Base-by-base conservation (phyloP, 2,329 filamentous ascomycete genomes). In the Fonsecaea erecta region DNA sequence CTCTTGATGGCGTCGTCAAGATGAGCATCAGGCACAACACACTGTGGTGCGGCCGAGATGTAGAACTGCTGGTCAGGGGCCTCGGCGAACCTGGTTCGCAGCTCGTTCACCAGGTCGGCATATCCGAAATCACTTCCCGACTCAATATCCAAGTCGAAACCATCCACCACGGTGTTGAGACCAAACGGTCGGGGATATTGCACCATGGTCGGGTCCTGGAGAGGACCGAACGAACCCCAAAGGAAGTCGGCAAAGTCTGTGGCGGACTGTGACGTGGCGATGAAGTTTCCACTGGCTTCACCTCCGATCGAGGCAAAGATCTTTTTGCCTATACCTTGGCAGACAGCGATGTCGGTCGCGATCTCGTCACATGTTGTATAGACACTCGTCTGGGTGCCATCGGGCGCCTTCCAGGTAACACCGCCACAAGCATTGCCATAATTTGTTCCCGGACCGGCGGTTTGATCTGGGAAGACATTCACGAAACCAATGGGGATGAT, bases 121-220 rank as follows among this genome's bases (percentile, higher is more conserved):
- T 89, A 86, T 77, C 90, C 88, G 54, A 76, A 76, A 14, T 84
- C 83, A 2, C 74, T 72, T 40, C 74, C 73, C 3, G 84, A 80
- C 77, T 92, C 90, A 67, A 92, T 88, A 75, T 93, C 90, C 68
- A 92, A 86, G 76, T 93, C 90, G 75, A 93, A 92, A 3, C 90
- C 90, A 74, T 93, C 89, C 48, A 93, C 78, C 3, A 85, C 80
- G 9, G 87, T 85, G 12, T 78, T 76, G 12, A 37, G 40, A 60
- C 88, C 88, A 74, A 92, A 92, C 1, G 90, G 90, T 8, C 90
- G 85, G 62, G 85, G 81, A 80, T 32, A 76, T 79, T 12, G 77
- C 71, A 40, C 63, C 40, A 62, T 11, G 28, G 37, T 65, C 11
- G 64, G 54, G 43, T 69, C 67, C n/a, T 75, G 73, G 7, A 76